Evolutionary conservation across 2,329 filamentous ascomycete genomes (phyloP), one percentile per base, ranked within the genome.

Genomic region (Metarhizium robertsii): DNA sequence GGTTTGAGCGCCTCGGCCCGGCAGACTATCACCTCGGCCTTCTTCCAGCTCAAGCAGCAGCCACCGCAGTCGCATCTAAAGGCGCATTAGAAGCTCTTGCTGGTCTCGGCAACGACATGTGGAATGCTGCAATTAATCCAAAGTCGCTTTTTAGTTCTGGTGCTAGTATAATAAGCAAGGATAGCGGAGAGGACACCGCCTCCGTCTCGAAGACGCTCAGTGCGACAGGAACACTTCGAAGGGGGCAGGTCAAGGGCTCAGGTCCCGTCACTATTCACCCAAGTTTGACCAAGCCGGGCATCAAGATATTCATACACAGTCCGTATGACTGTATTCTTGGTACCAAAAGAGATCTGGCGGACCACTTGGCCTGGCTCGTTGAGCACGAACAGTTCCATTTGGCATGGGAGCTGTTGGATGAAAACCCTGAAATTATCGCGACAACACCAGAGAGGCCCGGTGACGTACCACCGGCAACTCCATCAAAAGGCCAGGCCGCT

Each of bases 301-400:
- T 79, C 62, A 79, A 97, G 65, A 88, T 99, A 16, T 96, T 96
- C 67, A 90, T 99, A 45, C 91, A 96, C 65, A 96, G 91, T 63
- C 94, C 94, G 0, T 99, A 95, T 66, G 94, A 99, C 70, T 97
- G 92, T 64, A 87, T 97, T n/a, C 75, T 96, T 54, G 90, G 90
- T 0, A 90, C 94, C 2, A 92, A 92, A 67, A 80, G 94, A 61
- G 92, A 96, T 65, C 77, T 95, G 16, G 77, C 84, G 3, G 94
- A 99, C 70, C 91, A 95, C 65, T 75, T 97, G 25, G 75, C 79
- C 7, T 99, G 92, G 92, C 76, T 97, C 14, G 68, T 95, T 32
- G 88, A 92, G 57, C 89, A 86, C 58, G 81, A 88, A 53, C 85
- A 86, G 59, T 96, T 92, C 65, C 82, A 89, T 64, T 81, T 90